Evolutionary conservation across 2,329 filamentous ascomycete species (phyloP), one percentile per base, ranked within the genome.

Genomic region (Metarhizium anisopliae): DNA sequence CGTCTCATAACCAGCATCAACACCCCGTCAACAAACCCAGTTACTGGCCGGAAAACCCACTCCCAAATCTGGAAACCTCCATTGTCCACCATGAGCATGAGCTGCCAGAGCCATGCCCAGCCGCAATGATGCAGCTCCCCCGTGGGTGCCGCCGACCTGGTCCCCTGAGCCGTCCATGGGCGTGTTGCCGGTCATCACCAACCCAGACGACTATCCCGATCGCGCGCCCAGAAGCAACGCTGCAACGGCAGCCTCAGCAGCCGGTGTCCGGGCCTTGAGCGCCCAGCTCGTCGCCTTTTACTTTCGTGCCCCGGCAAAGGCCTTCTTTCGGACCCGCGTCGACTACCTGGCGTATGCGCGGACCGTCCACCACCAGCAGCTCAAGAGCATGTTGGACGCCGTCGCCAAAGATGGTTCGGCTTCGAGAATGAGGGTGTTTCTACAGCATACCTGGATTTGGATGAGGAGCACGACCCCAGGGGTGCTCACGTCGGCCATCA

Each of bases 241-340:
- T 42, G 79, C 81, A 6, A 83, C 81, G 2, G 91, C 89, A 51
- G 88, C 89, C n/a, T 91, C 89, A 25, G 91, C 91, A 4, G 91
- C 91, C 25, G 84, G 89, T 45, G 88, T 91, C 60, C 87, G 92
- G 50, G 92, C 91, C 32, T 70, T 96, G 59, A 92, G 87, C 63
- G 87, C 90, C 7, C 88, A 95, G 67, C 78, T 90, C 64, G 81
- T 96, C 55, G 86, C 90, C 29, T 96, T 96, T 64, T 96, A 95
- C 73, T 96, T 96, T 68, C 81, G 91, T 56, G 90, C 90, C 0
- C 92, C 92, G 1, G 88, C 91, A 54, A 96, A 96, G 72, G 89
- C 91, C 16, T 96, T 96, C 68, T 95, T 96, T 72, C 83, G 90
- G 59, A 92, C 89, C 1, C 78, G 92, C 57, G 90, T 96, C 60